Percentiles rank a stretch among this genome's conserved stretches.
Conservation (phyloP, 441 rosid species). For the Melianthus villosus region DNA sequence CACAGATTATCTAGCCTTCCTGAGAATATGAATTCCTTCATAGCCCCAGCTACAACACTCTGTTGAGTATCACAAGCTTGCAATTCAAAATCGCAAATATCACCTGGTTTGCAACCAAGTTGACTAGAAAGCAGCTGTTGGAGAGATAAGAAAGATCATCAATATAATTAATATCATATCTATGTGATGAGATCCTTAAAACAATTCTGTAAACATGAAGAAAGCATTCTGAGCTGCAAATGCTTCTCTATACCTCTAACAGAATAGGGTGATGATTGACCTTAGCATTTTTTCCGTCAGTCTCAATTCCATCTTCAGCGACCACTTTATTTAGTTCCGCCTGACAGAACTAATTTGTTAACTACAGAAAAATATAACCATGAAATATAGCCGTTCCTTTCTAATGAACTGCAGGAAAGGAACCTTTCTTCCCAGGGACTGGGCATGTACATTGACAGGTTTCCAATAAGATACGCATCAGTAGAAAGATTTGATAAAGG, state of each 20-base stretch:
- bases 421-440: too few relatives aligned
- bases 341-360: slow-evolving; percentile 21
- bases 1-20: slow-evolving; percentile 98
- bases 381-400: too few relatives aligned
- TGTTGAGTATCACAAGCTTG: slow-evolving; percentile 98
- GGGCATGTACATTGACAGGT: too few relatives aligned
- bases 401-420: too few relatives aligned
- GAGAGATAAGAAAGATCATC: slow-evolving; percentile 8
- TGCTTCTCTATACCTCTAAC: slow-evolving; percentile 31
- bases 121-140: slow-evolving; percentile 50
- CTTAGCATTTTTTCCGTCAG: slow-evolving; percentile 20
- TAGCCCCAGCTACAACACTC: slow-evolving; percentile 64
- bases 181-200: too few relatives aligned
- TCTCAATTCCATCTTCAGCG: slow-evolving; percentile 21
- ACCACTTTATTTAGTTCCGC: slow-evolving; percentile 51
- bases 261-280: slow-evolving; percentile 61
- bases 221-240: not conserved
- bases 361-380: slow-evolving; percentile 11
- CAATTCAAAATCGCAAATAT: slow-evolving; percentile 85
- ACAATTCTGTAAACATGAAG: not conserved
- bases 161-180: not conserved
- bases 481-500: too few relatives aligned
- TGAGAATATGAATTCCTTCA: slow-evolving; percentile 74
- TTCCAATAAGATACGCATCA: too few relatives aligned
- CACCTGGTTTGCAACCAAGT: slow-evolving; percentile 49